Base-by-base conservation (phyloP, 208 protist species). In the Acanthamoeba divionensis region DNA sequence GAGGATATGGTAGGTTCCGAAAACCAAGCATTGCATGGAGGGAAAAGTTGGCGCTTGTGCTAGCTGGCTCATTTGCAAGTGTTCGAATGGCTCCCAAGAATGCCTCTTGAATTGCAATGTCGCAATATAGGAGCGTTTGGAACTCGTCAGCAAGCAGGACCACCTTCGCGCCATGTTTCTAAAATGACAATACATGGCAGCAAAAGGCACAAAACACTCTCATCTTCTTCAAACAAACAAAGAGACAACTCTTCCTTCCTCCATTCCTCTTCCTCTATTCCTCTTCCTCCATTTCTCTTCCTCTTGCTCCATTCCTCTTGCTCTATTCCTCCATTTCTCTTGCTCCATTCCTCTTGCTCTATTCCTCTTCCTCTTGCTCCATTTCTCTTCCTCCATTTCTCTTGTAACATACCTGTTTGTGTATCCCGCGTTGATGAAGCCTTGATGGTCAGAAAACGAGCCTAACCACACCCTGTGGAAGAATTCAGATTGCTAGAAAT, bases 1-100 rank as follows among this genome's bases (percentile, higher is more conserved):
- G 41, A 82, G 71, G 47, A 82, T 82, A 82, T 57, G 54, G 47
- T 82, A 82, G 71, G 71, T 82, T 24, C 71, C 71, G n/a, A 82
- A n/a, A 82, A 33, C 45, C 45, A 24, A 82, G 71, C 47, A 82
- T 82, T 2, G 71, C 71, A 31, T 82, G 71, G 62, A 82, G 71
- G 66, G 21, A 15, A 24, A 57, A 12, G 38, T 33, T 33, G 54
- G 36, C 15, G 13, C 31, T n/a, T 38, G 6, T 15, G 66, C 33
- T 18, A n/a, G 71, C 29, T 18, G 47, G 71, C 5, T 54, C 71
- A 57, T 82, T 57, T 31, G 10, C 47, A 1, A 82, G 71, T 33
- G 24, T 31, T 24, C 45, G 1, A 18, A 82, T 82, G 44, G 71
- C 36, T 12, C 3, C 71, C 71, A 82, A 57, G 45, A 82, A 82